A percentile compares a stretch with the other conserved stretches of the same genome.
These are phyloP conservation scores for Lyophyllum shimeji DNA, from an alignment of 768 basidiomycete species.

Conservation along the genomic window DNA sequence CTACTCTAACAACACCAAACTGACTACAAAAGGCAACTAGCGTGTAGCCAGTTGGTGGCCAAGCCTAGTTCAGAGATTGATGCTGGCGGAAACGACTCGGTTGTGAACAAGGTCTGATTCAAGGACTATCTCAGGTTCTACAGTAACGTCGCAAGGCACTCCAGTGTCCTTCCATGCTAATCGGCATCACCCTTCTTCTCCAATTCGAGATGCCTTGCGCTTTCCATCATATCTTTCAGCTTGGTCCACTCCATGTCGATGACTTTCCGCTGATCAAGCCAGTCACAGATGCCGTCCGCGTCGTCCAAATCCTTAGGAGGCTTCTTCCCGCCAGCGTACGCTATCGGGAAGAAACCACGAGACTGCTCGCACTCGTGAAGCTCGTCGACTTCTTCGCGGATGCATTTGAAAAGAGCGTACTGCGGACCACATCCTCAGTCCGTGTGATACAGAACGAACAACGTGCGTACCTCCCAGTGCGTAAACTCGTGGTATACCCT, in stretches of 20 bases:
- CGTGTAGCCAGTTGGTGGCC: too few species aligned
- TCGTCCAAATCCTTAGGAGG: constrained; percentile 70
- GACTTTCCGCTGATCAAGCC: constrained; percentile 70
- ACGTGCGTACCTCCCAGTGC: constrained; percentile 76
- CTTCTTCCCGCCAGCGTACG: constrained; percentile 48
- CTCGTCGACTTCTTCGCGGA: constrained; percentile 58
- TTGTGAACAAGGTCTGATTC: too few species aligned
- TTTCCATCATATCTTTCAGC: constrained; percentile 73
- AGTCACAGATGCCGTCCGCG: constrained; percentile 80
- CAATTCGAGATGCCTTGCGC: constrained; percentile 62
- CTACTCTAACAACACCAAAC: too few species aligned
- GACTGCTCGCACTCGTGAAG: constrained; percentile 39
- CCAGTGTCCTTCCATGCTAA: not conserved
- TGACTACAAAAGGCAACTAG: too few species aligned
- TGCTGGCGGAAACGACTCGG: too few species aligned
- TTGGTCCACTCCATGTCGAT: constrained; percentile 72
- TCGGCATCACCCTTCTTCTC: constrained; percentile 46
- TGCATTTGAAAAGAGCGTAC: constrained; percentile 63
- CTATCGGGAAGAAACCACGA: constrained; percentile 55
- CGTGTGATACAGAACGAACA: not conserved
- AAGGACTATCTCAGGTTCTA: too few species aligned
- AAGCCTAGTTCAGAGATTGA: too few species aligned
- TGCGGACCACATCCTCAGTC: constrained; percentile 27
- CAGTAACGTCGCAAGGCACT: too few species aligned
- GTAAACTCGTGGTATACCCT: constrained; percentile 67